Evolutionary conservation across 306 rosid genomes (phyloP).

Genomic region (Cicer yamashitae): DNA sequence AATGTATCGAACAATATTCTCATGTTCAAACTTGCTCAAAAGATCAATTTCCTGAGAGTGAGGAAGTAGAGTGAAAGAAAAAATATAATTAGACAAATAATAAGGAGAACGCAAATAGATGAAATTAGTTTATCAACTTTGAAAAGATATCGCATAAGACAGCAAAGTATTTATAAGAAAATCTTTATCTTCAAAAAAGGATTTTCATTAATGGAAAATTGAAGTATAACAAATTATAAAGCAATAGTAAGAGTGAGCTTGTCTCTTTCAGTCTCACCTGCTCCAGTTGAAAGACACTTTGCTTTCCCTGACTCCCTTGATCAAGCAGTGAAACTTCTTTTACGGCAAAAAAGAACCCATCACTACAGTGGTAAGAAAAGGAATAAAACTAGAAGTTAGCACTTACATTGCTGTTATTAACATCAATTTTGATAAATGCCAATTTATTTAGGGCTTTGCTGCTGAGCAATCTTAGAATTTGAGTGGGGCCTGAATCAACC

Average conservation of each 20-base stretch:
- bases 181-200: constrained; percentile 4
- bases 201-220: constrained; percentile 19
- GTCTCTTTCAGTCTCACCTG: constrained; percentile 58
- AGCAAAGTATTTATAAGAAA: constrained; percentile 16
- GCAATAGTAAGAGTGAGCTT: constrained; percentile 41
- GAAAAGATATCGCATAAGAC: constrained; percentile 20
- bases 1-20: constrained; percentile 84
- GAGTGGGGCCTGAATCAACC: no score
- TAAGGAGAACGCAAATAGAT: constrained; percentile 32
- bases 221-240: constrained; percentile 26
- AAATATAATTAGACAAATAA: constrained; percentile 34
- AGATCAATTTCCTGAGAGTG: constrained; percentile 85
- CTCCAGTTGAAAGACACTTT: constrained; percentile 80
- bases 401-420: constrained; percentile 3
- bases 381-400: constrained; percentile 26
- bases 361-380: constrained; percentile 51
- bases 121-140: neutral
- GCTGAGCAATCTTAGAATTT: neutral
- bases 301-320: constrained; percentile 82
- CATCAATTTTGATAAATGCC: constrained; percentile 20
- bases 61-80: constrained; percentile 39
- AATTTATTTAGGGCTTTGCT: constrained; percentile 24
- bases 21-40: constrained; percentile 89
- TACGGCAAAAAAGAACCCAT: constrained; percentile 83
- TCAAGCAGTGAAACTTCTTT: constrained; percentile 98